A percentile compares a stretch with the other conserved stretches of the same genome.
These are phyloP conservation scores for Calocybe cyanea DNA, from an alignment of 768 basidiomycete genomes.

Conservation along the genomic window DNA sequence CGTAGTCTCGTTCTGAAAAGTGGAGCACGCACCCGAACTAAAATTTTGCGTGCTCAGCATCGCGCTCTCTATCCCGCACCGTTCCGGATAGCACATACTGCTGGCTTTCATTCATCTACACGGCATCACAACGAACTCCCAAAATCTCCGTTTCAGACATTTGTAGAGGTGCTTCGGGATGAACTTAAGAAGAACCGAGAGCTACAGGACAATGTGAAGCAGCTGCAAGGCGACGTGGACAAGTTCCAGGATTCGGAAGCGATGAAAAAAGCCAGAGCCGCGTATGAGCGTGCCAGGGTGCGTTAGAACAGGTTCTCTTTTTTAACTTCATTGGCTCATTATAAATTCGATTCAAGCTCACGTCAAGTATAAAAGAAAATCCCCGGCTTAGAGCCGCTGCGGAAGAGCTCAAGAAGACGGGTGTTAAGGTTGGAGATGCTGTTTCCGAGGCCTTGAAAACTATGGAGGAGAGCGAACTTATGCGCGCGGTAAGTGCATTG, in stretches of 20 bases:
- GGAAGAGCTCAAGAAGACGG: constrained; percentile 85
- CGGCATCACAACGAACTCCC: constrained; percentile 60
- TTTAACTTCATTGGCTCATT: constrained; percentile 30
- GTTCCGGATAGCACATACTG: constrained; percentile 34
- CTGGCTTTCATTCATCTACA: constrained; percentile 64
- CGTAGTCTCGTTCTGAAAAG: constrained; percentile 34
- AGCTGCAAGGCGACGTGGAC: constrained; percentile 95
- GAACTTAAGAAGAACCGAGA: constrained; percentile 93
- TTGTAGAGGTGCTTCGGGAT: constrained; percentile 90
- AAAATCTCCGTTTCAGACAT: constrained; percentile 93
- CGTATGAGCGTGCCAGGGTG: constrained; percentile 94
- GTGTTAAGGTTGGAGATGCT: constrained; percentile 91
- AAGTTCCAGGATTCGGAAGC: constrained; percentile 96
- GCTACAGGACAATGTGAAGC: constrained; percentile 94
- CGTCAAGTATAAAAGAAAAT: constrained; percentile 94
- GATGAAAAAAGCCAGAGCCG: constrained; percentile 86
- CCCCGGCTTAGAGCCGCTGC: constrained; percentile 88
- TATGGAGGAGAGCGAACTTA: constrained; percentile 93
- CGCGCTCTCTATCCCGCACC: constrained; percentile 26
- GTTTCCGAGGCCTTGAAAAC: constrained; percentile 87
- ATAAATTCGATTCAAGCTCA: too few species aligned
- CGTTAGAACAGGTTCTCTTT: constrained; percentile 24
- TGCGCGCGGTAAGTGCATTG: constrained; percentile 58
- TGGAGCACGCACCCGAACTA: constrained; percentile 26
- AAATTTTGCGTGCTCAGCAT: constrained; percentile 20